These are phyloP conservation scores for Pisolithus microcarpus DNA, from an alignment of 768 basidiomycete genomes.

Conservation along the genomic window DNA sequence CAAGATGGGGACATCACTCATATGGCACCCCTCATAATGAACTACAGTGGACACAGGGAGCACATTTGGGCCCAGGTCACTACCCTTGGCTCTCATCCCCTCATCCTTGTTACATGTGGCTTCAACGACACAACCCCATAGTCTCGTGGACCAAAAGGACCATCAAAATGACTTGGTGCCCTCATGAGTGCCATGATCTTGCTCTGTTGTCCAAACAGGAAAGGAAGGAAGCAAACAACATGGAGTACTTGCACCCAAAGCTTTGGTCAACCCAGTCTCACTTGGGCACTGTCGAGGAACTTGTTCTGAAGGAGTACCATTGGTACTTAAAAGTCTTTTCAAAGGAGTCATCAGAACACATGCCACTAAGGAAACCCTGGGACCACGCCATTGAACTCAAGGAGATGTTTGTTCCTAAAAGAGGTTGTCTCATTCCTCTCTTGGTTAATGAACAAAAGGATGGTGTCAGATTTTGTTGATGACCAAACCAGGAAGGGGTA, in stretches of 20 bases:
- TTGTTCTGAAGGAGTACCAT: not conserved
- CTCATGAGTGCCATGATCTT: not conserved
- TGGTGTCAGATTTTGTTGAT: slow-evolving; percentile 4
- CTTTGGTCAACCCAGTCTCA: not conserved
- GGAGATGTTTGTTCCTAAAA: too few species aligned
- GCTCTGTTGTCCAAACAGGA: not conserved
- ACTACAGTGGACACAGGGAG: not conserved
- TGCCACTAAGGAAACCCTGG: slow-evolving; percentile 2
- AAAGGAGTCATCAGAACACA: not conserved
- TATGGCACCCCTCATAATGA: not conserved
- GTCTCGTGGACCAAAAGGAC: slow-evolving; percentile 13
- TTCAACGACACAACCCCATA: slow-evolving; percentile 16
- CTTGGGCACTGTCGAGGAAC: not conserved
- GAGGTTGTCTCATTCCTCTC: not conserved
- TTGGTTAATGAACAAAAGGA: not conserved
- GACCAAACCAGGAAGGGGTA: slow-evolving; percentile 4
- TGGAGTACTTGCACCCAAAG: not conserved
- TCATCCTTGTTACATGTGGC: slow-evolving; percentile 19
- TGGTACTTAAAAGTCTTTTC: not conserved
- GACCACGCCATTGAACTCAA: too few species aligned
- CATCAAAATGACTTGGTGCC: slow-evolving; percentile 7
- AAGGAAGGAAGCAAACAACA: not conserved
- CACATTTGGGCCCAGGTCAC: not conserved
- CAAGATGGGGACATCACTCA: not conserved
- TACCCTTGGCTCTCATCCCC: not conserved